Evolutionary conservation across 805 yeast species (phyloP).

Genomic region (Pichia gijzeniarum): DNA sequence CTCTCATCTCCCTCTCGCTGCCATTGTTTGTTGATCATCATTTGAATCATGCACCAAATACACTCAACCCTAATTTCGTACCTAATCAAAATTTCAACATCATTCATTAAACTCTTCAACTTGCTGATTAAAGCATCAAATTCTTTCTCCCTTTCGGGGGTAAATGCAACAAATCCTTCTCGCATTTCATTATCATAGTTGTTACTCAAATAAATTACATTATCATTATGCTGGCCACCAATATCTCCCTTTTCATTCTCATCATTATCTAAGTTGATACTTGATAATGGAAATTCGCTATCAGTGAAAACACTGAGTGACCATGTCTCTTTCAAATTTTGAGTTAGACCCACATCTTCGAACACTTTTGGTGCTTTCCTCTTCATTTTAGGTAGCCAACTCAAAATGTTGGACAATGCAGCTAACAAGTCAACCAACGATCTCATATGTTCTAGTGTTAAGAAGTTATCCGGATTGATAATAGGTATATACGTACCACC

Average conservation of each 20-base stretch:
- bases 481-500: slow-evolving; percentile 4
- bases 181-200: not conserved
- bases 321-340: slow-evolving; percentile 28
- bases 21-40: slow-evolving; percentile 12
- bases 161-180: slow-evolving; percentile 23
- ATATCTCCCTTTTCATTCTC: not conserved
- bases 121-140: slow-evolving; percentile 34
- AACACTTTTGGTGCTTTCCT: slow-evolving; percentile 29
- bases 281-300: slow-evolving; percentile 7
- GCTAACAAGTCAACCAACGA: slow-evolving; percentile 47
- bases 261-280: slow-evolving; percentile 1
- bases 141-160: slow-evolving; percentile 24
- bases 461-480: slow-evolving; percentile 12
- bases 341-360: slow-evolving; percentile 13
- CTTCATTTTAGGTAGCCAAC: slow-evolving; percentile 54
- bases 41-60: slow-evolving; percentile 14
- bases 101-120: slow-evolving; percentile 33
- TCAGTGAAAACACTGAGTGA: slow-evolving; percentile 15
- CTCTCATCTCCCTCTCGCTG: slow-evolving; percentile 10
- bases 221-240: not conserved
- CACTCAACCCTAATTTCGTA: slow-evolving; percentile 42
- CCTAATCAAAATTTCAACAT: slow-evolving; percentile 43
- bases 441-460: slow-evolving; percentile 37
- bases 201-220: too few species aligned
- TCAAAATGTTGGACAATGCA: slow-evolving; percentile 49